Evolutionary conservation across 2,329 filamentous ascomycete species (phyloP).

Genomic region (Chaetomiaceae sp.): DNA sequence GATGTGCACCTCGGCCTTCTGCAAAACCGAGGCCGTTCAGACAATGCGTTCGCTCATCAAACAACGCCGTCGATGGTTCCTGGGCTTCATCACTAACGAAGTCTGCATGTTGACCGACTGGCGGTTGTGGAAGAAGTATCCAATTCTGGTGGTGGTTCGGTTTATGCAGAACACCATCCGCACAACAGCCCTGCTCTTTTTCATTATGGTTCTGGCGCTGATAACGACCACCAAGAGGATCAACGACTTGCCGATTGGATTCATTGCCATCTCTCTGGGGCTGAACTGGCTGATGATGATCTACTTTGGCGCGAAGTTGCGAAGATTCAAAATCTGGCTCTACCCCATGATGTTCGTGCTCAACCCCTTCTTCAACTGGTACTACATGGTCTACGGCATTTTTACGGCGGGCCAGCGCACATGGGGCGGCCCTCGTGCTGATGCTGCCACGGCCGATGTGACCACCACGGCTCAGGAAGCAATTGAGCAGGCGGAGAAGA

Average conservation of each 20-base stretch:
- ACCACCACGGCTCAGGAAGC: slow-evolving; percentile 73
- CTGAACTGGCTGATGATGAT: slow-evolving; percentile 95
- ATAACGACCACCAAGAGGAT: slow-evolving; percentile 76
- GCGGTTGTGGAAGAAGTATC: slow-evolving; percentile 85
- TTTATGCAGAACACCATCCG: slow-evolving; percentile 96
- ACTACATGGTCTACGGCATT: slow-evolving; percentile 95
- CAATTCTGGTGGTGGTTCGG: slow-evolving; percentile 74
- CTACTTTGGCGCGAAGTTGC: slow-evolving; percentile 84
- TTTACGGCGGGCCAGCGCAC: slow-evolving; percentile 91
- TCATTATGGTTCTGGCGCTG: slow-evolving; percentile 84
- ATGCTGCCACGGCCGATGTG: slow-evolving; percentile 73
- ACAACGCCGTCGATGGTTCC: slow-evolving; percentile 91
- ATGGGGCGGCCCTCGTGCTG: slow-evolving; percentile 89
- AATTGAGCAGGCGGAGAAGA: slow-evolving; percentile 71
- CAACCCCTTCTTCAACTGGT: slow-evolving; percentile 97
- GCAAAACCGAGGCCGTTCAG: slow-evolving; percentile 96
- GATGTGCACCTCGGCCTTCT: slow-evolving; percentile 96
- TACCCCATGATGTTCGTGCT: slow-evolving; percentile 94
- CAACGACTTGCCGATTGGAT: slow-evolving; percentile 77
- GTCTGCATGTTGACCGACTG: slow-evolving; percentile 96
- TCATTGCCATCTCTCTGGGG: slow-evolving; percentile 86
- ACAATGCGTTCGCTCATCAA: slow-evolving; percentile 80
- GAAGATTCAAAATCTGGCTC: slow-evolving; percentile 87
- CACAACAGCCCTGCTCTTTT: slow-evolving; percentile 88
- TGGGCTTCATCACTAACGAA: slow-evolving; percentile 96